Conservation (phyloP, 140 eudicot genomes). For the Anethum foeniculum region DNA sequence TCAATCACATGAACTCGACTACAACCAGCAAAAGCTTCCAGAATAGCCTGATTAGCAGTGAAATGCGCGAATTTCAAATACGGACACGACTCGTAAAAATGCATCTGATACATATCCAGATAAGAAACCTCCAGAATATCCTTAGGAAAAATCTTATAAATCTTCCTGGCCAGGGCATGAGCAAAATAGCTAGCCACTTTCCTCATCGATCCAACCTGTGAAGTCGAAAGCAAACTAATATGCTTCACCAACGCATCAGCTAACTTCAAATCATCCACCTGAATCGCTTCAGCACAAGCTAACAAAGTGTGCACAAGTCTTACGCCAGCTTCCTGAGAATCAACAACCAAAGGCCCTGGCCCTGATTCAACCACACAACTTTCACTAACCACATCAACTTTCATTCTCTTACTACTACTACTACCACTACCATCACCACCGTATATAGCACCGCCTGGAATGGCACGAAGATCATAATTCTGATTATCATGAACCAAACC, state of each 20-base stretch:
- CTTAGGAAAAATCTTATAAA: constrained; percentile 45
- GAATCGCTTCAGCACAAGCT: constrained; percentile 82
- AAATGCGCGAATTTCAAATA: constrained; percentile 36
- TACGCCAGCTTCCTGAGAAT: constrained; percentile 70
- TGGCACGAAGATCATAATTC: constrained; percentile 62
- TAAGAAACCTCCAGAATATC: background rate
- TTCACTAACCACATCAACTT: constrained; percentile 24
- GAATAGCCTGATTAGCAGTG: constrained; percentile 35
- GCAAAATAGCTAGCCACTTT: constrained; percentile 80
- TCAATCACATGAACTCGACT: constrained; percentile 32
- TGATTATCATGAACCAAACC: background rate
- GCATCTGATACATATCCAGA: constrained; percentile 14
- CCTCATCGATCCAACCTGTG: constrained; percentile 75
- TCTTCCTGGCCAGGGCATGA: constrained; percentile 61
- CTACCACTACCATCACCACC: background rate
- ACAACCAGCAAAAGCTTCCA: constrained; percentile 27
- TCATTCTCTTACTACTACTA: constrained; percentile 29
- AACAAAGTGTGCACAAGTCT: constrained; percentile 73
- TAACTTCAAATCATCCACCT: constrained; percentile 43
- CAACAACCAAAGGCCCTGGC: constrained; percentile 61
- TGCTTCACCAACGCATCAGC: constrained; percentile 64
- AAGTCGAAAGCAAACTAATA: constrained; percentile 41
- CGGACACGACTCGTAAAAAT: constrained; percentile 23
- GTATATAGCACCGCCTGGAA: constrained; percentile 60
- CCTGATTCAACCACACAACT: background rate